phyloP scores from a whole-genome alignment of 129 eudicot genomes.

The Centaurea solstitialis region DNA sequence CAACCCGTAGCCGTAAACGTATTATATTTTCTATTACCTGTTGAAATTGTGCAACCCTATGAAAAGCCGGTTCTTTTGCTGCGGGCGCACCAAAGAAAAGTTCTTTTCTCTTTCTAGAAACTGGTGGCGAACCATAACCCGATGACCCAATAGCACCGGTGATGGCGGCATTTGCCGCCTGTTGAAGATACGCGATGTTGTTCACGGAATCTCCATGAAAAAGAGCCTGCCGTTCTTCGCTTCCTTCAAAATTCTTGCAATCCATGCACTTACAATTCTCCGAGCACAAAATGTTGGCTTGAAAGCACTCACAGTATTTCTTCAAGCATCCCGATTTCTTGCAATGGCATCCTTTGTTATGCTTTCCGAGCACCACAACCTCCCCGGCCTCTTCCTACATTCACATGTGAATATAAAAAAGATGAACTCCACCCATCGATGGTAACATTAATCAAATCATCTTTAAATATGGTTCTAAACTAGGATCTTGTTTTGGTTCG shows the following conservation, averaged over 20 bases:
- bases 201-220: constrained; percentile 40
- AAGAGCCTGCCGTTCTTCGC: constrained; percentile 73
- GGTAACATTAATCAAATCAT: background rate
- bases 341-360: constrained; percentile 92
- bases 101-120: constrained; percentile 47
- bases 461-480: too few relatives aligned
- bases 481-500: background rate
- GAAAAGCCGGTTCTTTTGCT: constrained; percentile 26
- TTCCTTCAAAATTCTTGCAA: constrained; percentile 89
- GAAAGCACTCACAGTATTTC: constrained; percentile 95
- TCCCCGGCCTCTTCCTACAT: constrained; percentile 58
- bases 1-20: background rate
- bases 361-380: constrained; percentile 39
- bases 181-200: constrained; percentile 45
- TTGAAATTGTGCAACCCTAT: constrained; percentile 26
- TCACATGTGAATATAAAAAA: background rate
- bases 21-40: constrained; percentile 37
- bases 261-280: constrained; percentile 88
- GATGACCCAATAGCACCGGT: constrained; percentile 58
- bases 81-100: constrained; percentile 37
- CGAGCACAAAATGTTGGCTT: constrained; percentile 82
- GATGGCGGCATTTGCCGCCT: constrained; percentile 71
- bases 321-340: constrained; percentile 88
- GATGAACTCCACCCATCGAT: background rate
- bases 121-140: constrained; percentile 49